A percentile compares a stretch with the other conserved stretches of the same genome.
These are phyloP conservation scores for Pseudonectria buxi DNA, from an alignment of 2,329 filamentous ascomycete genomes.

Conservation along the genomic window DNA sequence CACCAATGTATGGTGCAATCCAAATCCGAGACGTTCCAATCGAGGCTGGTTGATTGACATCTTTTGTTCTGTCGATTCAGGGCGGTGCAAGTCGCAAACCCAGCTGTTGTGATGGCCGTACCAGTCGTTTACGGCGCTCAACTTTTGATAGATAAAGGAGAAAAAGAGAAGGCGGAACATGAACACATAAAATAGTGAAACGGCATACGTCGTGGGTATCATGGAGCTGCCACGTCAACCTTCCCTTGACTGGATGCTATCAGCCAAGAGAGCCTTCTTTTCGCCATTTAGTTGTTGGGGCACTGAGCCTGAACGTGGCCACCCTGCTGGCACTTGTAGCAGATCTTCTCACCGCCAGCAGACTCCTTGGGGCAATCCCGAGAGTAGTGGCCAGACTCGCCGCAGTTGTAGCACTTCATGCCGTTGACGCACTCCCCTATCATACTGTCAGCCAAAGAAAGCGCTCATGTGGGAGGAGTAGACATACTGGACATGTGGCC, in stretches of 20 bases:
- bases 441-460: conserved; percentile 13
- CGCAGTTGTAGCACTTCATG: conserved; percentile 99
- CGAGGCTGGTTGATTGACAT: conserved; percentile 15
- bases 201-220: conserved; percentile 35
- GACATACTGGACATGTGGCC: conserved; percentile 85
- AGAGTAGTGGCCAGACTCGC: conserved; percentile 88
- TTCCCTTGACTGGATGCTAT: conserved; percentile 13
- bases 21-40: conserved; percentile 26
- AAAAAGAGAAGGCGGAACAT: conserved; percentile 10
- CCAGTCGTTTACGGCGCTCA: conserved; percentile 25
- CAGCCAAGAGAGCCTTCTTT: conserved; percentile 16
- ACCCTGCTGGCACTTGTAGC: conserved; percentile 85
- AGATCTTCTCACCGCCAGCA: conserved; percentile 82
- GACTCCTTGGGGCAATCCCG: conserved; percentile 95
- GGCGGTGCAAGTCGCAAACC: conserved; percentile 24
- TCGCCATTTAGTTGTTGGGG: conserved; percentile 62
- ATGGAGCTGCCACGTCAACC: conserved; percentile 36
- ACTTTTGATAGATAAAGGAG: conserved; percentile 25
- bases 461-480: too few relatives aligned
- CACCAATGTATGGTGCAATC: conserved; percentile 23
- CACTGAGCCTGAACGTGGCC: conserved; percentile 93
- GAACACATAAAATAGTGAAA: conserved; percentile 17
- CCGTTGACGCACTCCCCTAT: conserved; percentile 89
- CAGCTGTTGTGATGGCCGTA: conserved; percentile 25
- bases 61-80: conserved; percentile 14